Conservation (phyloP, 441 rosid species). For the Populus hybrid region DNA sequence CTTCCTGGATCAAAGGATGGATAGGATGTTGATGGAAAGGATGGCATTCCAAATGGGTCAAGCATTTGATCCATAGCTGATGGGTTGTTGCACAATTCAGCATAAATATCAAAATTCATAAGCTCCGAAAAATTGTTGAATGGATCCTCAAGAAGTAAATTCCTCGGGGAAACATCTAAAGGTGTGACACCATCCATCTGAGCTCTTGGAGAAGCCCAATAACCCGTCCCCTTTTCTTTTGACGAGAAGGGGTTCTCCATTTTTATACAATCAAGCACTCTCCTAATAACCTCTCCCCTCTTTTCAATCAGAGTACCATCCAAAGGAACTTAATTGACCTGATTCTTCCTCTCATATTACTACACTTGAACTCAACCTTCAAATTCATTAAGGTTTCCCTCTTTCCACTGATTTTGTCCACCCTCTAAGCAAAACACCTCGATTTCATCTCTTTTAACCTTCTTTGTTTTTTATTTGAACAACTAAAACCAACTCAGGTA, state of each 20-base stretch:
- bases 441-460: neutral
- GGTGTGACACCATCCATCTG: constrained; percentile 39
- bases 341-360: neutral
- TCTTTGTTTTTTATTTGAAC: neutral
- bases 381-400: constrained; percentile 5
- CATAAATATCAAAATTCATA: constrained; percentile 58
- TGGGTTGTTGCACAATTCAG: constrained; percentile 65
- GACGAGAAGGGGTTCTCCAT: constrained; percentile 60
- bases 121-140: constrained; percentile 46
- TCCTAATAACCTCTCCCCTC: constrained; percentile 6
- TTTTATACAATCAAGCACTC: neutral
- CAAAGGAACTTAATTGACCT: constrained; percentile 3
- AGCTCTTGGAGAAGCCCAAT: constrained; percentile 37
- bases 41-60: constrained; percentile 35
- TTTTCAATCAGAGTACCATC: constrained; percentile 18
- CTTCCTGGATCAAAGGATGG: constrained; percentile 34
- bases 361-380: constrained; percentile 13
- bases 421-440: neutral
- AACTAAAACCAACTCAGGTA: neutral
- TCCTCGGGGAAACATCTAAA: constrained; percentile 27
- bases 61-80: constrained; percentile 46
- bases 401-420: neutral
- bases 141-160: constrained; percentile 43
- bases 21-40: constrained; percentile 40
- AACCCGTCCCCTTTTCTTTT: constrained; percentile 48